Conservation (phyloP, 176 grass and related monocot species). For the Musa beccarii region DNA sequence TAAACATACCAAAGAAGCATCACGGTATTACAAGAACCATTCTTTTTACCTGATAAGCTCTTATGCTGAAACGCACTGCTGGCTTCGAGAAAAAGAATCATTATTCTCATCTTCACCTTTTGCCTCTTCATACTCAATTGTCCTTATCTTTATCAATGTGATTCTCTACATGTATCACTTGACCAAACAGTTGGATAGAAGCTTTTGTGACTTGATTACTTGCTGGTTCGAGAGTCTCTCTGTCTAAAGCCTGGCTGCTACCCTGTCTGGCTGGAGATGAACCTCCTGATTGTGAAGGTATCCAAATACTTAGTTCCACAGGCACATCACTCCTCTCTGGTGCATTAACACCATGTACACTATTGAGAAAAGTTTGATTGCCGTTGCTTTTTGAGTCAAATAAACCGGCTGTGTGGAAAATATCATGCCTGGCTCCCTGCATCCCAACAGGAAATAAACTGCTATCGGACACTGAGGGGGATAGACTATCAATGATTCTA, state of each 20-base stretch:
- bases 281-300: background rate
- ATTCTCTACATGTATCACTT: background rate
- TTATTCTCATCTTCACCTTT: too few species aligned
- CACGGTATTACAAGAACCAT: background rate
- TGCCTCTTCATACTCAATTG: background rate
- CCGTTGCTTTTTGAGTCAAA: background rate
- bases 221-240: background rate
- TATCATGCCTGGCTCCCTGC: conserved; percentile 27
- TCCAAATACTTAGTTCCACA: background rate
- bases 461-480: background rate
- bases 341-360: background rate
- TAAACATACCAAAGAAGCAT: background rate
- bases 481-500: background rate
- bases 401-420: background rate
- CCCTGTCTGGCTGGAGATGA: background rate
- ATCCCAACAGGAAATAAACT: conserved; percentile 20
- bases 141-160: background rate
- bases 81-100: background rate
- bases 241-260: background rate
- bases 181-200: conserved; percentile 8
- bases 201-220: background rate
- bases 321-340: background rate
- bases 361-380: background rate
- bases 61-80: background rate
- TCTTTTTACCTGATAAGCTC: background rate